Conservation (phyloP, 2,329 filamentous ascomycete species). For the Leptographium lundbergii region DNA sequence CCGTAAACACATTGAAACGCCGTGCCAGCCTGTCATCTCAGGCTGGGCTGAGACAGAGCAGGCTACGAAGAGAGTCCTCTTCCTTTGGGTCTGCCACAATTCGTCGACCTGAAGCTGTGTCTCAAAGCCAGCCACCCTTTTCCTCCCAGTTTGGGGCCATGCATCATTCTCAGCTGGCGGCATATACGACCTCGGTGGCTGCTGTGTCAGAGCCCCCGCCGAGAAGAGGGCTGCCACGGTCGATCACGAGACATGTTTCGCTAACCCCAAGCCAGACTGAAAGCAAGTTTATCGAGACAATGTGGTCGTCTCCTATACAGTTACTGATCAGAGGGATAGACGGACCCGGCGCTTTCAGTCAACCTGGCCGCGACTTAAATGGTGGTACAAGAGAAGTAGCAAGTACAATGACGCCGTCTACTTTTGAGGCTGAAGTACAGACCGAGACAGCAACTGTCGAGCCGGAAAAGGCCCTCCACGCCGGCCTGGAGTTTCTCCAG, state of each 20-base stretch:
- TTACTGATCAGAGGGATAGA: not conserved
- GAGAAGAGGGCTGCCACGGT: constrained; percentile 6
- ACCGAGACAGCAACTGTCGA: not conserved
- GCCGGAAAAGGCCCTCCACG: not conserved
- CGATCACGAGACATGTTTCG: constrained; percentile 6
- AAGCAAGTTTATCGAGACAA: not conserved
- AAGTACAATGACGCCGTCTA: not conserved
- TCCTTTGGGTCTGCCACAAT: not conserved
- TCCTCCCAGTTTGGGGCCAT: not conserved
- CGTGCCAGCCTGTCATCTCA: not conserved
- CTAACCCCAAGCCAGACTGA: constrained; percentile 3
- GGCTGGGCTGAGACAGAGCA: not conserved
- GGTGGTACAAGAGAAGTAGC: not conserved
- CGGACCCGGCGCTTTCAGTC: not conserved
- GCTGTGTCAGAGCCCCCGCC: constrained; percentile 7
- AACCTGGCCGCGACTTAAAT: not conserved
- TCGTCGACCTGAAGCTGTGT: not conserved
- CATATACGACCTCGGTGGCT: not conserved
- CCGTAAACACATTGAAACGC: not conserved
- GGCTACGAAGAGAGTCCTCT: not conserved
- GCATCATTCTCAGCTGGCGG: not conserved
- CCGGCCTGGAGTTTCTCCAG: constrained; percentile 5
- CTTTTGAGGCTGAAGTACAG: constrained; percentile 2
- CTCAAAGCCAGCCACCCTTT: not conserved
- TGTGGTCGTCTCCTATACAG: not conserved